A percentile compares a stretch with the other conserved stretches of the same genome.
Conservation (phyloP, 495 filamentous ascomycete genomes). For the Lasiosphaeriaceae sp. region DNA sequence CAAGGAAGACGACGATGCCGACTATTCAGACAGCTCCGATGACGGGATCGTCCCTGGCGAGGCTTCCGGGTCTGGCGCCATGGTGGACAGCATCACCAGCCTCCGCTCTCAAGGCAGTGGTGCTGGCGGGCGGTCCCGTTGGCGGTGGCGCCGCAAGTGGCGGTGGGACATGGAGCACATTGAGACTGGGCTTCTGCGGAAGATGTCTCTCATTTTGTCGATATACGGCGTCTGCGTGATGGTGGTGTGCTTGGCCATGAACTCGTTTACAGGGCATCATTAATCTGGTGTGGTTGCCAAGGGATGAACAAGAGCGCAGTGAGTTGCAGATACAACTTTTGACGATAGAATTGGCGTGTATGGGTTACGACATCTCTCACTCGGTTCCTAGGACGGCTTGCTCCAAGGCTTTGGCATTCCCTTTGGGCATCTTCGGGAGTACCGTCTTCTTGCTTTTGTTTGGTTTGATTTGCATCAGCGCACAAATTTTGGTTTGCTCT, state of each 20-base stretch:
- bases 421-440: too few species aligned
- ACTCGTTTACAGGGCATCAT: constrained; percentile 40
- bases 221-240: constrained; percentile 86
- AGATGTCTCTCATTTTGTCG: constrained; percentile 68
- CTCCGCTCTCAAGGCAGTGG: constrained; percentile 41
- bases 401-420: too few species aligned
- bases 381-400: too few species aligned
- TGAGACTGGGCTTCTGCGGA: constrained; percentile 58
- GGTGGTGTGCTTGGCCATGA: constrained; percentile 80
- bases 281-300: background rate
- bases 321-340: too few species aligned
- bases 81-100: constrained; percentile 45
- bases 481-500: too few species aligned
- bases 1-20: constrained; percentile 81
- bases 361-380: too few species aligned
- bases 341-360: too few species aligned
- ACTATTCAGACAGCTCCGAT: constrained; percentile 41
- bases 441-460: too few species aligned
- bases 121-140: constrained; percentile 12
- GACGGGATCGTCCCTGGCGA: constrained; percentile 39
- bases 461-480: too few species aligned
- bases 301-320: background rate
- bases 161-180: constrained; percentile 49
- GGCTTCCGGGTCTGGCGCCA: constrained; percentile 30
- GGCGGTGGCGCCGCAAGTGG: constrained; percentile 27